phyloP scores from a whole-genome alignment of 1,284 basidiomycete genomes.

The Leucoagaricus sp. region DNA sequence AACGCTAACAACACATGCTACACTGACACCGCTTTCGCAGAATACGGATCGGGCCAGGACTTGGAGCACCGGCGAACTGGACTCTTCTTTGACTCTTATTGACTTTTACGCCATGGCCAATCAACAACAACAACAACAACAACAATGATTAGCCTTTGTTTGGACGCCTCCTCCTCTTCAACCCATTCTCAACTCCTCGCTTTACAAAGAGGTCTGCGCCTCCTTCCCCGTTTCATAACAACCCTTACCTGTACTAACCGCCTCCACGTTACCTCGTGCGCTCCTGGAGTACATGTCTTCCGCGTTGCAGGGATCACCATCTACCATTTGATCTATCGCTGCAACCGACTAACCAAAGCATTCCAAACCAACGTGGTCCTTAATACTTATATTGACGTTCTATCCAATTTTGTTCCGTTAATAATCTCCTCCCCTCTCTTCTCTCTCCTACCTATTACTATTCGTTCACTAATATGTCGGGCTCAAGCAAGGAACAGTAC shows the following conservation, averaged over 20 bases:
- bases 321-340: constrained; percentile 32
- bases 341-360: constrained; percentile 18
- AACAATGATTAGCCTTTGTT: constrained; percentile 20
- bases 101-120: constrained; percentile 15
- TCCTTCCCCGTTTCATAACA: constrained; percentile 18
- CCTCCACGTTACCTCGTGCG: constrained; percentile 18
- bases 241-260: constrained; percentile 16
- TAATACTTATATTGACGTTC: constrained; percentile 40
- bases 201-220: constrained; percentile 21
- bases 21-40: constrained; percentile 21
- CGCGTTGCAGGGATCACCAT: constrained; percentile 47
- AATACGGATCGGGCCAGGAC: constrained; percentile 9
- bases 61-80: constrained; percentile 13
- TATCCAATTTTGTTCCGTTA: constrained; percentile 48
- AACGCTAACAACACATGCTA: constrained; percentile 44
- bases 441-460: constrained; percentile 39
- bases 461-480: constrained; percentile 60
- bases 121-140: constrained; percentile 20
- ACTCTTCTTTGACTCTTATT: neutral
- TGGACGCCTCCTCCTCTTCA: constrained; percentile 17
- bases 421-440: constrained; percentile 52
- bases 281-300: constrained; percentile 45
- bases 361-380: constrained; percentile 26
- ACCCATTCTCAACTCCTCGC: constrained; percentile 20
- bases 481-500: constrained; percentile 60